Conservation (phyloP, 495 filamentous ascomycete genomes). For the Penicillium samsonianum region DNA sequence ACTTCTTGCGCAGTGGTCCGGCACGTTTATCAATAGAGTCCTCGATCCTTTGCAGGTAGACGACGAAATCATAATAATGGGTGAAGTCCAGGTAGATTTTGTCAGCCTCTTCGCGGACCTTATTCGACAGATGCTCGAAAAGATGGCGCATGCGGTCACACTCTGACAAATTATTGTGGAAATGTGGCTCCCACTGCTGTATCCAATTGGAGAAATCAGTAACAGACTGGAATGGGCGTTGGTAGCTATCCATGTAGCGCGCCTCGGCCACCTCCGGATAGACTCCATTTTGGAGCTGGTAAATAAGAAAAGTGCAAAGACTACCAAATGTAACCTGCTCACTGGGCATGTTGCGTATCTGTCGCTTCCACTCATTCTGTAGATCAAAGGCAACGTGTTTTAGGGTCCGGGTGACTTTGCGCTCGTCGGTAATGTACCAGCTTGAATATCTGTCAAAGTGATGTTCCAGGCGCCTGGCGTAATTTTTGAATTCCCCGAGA, state of each 20-base stretch:
- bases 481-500: conserved; percentile 8
- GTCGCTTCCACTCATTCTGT: conserved; percentile 6
- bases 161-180: not conserved
- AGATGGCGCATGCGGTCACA: conserved; percentile 19
- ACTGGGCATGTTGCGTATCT: not conserved
- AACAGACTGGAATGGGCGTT: conserved; percentile 11
- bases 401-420: conserved; percentile 3
- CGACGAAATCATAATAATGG: conserved; percentile 14
- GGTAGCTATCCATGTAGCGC: conserved; percentile 6
- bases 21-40: not conserved
- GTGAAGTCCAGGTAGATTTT: conserved; percentile 11
- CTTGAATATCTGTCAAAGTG: conserved; percentile 7
- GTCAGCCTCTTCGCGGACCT: not conserved
- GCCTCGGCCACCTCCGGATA: not conserved
- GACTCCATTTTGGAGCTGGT: conserved; percentile 1
- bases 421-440: not conserved
- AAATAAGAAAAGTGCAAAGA: conserved; percentile 6
- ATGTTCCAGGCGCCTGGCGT: not conserved
- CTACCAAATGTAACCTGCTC: not conserved
- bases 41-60: conserved; percentile 17
- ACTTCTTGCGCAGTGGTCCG: not conserved
- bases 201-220: conserved; percentile 17
- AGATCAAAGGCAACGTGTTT: conserved; percentile 6
- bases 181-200: conserved; percentile 14
- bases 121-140: conserved; percentile 7